Evolutionary conservation across 2,329 filamentous ascomycete genomes (phyloP).

Genomic region (Aspergillus costaricaensis): DNA sequence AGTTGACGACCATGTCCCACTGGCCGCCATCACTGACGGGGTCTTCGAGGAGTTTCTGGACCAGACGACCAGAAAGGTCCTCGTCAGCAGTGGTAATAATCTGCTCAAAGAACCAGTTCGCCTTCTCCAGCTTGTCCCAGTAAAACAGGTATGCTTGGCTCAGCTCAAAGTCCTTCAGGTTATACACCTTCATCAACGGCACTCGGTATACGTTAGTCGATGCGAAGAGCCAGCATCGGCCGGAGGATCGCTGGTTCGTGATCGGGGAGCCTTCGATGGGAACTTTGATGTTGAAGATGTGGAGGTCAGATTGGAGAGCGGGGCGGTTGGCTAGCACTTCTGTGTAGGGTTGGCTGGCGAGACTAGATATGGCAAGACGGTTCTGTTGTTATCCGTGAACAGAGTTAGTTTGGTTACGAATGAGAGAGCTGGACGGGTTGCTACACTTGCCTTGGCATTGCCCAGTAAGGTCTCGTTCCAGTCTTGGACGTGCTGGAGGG

Average conservation of each 20-base stretch:
- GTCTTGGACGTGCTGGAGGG: conserved; percentile 19
- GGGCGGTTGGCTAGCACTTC: conserved; percentile 66
- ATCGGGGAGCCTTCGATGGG: conserved; percentile 79
- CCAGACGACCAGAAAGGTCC: conserved; percentile 70
- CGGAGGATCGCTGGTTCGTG: conserved; percentile 79
- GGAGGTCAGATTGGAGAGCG: conserved; percentile 67
- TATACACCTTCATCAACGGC: conserved; percentile 82
- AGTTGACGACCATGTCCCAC: conserved; percentile 89
- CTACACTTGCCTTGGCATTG: conserved; percentile 28
- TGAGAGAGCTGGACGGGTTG: background rate
- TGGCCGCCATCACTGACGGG: conserved; percentile 82
- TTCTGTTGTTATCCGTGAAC: conserved; percentile 41
- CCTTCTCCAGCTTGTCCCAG: conserved; percentile 92
- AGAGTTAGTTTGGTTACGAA: background rate
- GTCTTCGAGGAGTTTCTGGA: conserved; percentile 67
- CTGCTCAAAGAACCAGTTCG: conserved; percentile 85
- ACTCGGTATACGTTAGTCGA: conserved; percentile 89
- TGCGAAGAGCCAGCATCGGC: conserved; percentile 89
- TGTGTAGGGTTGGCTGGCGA: conserved; percentile 68
- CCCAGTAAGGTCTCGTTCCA: conserved; percentile 32
- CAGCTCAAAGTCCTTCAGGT: conserved; percentile 77
- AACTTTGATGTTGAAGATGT: conserved; percentile 81
- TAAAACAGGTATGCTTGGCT: conserved; percentile 87
- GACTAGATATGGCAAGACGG: conserved; percentile 73
- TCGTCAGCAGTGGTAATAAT: conserved; percentile 72